These are phyloP conservation scores for Aurantiochytrium sp. DNA, from an alignment of 108 stramenopile species.

Conservation along the genomic window DNA sequence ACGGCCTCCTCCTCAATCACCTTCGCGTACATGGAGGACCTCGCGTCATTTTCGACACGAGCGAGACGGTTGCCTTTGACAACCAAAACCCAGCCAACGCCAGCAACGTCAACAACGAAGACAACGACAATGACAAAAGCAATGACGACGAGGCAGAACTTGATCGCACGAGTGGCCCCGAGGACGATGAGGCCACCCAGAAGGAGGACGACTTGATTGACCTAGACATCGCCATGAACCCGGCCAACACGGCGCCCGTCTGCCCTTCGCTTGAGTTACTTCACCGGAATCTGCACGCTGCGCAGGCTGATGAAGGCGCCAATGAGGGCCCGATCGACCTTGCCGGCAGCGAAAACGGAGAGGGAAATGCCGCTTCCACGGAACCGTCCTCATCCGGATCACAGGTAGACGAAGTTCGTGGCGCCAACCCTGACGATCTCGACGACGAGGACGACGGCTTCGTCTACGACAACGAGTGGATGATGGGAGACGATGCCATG, in stretches of 20 bases:
- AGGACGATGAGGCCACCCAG: not conserved
- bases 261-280: slow-evolving; percentile 22
- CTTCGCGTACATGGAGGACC: slow-evolving; percentile 77
- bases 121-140: not conserved
- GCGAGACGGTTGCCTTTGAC: not conserved
- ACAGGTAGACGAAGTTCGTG: not conserved
- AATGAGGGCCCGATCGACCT: not conserved
- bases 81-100: not conserved
- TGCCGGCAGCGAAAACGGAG: slow-evolving; percentile 19
- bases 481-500: not conserved
- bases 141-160: not conserved
- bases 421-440: not conserved
- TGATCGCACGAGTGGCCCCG: not conserved
- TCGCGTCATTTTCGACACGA: slow-evolving; percentile 83
- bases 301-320: not conserved
- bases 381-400: not conserved
- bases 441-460: not conserved
- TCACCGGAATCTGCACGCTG: not conserved
- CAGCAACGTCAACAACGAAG: not conserved
- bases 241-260: not conserved
- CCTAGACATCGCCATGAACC: not conserved
- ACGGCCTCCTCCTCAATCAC: slow-evolving; percentile 84
- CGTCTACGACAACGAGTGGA: not conserved
- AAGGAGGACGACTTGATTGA: not conserved
- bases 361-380: not conserved